Conservation (phyloP, 169 alveolate species). For the Plasmodium reichenowi region DNA sequence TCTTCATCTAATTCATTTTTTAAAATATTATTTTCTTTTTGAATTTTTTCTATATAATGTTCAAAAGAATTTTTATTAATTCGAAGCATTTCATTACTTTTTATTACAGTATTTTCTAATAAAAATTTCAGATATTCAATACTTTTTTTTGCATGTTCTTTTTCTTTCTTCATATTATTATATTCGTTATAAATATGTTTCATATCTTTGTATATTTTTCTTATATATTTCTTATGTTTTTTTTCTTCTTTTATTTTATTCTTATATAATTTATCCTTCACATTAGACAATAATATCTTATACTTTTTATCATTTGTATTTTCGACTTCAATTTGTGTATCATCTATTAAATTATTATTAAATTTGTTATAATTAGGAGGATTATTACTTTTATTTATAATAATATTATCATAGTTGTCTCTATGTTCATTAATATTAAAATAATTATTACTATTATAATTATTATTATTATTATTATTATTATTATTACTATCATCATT, state of each 20-base stretch:
- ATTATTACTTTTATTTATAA: not conserved
- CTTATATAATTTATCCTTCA: constrained; percentile 25
- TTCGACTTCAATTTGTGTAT: not conserved
- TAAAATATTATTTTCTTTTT: constrained; percentile 51
- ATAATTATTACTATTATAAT: not conserved
- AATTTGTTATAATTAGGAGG: not conserved
- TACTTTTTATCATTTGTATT: not conserved
- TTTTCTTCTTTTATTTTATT: not conserved
- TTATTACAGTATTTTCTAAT: constrained; percentile 31
- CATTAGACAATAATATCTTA: not conserved
- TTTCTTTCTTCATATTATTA: constrained; percentile 41
- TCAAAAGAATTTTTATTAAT: constrained; percentile 53
- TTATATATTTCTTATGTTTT: constrained; percentile 26
- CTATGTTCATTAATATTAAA: not conserved
- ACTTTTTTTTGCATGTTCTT: constrained; percentile 32
- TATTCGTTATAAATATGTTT: constrained; percentile 29
- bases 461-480: not conserved
- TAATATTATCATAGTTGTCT: not conserved
- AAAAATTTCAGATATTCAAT: constrained; percentile 19
- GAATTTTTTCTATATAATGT: constrained; percentile 50
- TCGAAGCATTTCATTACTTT: constrained; percentile 52
- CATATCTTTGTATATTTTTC: constrained; percentile 19
- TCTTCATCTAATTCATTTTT: constrained; percentile 74
- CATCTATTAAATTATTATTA: not conserved
- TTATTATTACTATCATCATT: not conserved